Base-by-base conservation (phyloP, 176 grass and related monocot genomes). In the Leersia perrieri region DNA sequence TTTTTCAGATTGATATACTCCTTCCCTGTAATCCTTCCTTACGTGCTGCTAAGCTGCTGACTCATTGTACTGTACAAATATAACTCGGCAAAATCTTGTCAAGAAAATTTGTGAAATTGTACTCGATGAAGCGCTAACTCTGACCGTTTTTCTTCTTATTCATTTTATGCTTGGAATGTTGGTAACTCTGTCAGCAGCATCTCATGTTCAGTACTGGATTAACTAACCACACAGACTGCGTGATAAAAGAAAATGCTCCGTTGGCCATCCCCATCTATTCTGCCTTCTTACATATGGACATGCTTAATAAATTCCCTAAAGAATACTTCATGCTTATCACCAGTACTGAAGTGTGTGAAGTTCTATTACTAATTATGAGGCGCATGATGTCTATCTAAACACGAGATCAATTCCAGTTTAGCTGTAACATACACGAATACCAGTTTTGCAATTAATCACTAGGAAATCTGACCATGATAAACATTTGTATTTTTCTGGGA, bases 1-100 rank as follows among this genome's bases (percentile, higher is more conserved):
- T 67, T 49, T 35, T 74, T 62, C 27, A 79, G n/a, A 61, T 74
- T 79, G 4, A 22, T n/a, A 1, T 76, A 32, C 62, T 68, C 26
- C 2, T 79, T 36, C 34, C n/a, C 33, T 66, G 3, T 15, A 30
- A 49, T 44, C 36, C 22, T 82, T 60, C 3, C 25, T 30, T 66
- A 33, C 16, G 34, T 13, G 34, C n/a, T 51, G 45, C 45, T 20
- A 55, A 55, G 51, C 51, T 44, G 36, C 68, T 41, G 22, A n/a
- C 23, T 44, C 36, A 26, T 16, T 25, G 68, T 42, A 25, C 5
- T 25, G 68, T 42, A 25, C 5, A 70, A 42, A 70, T 44, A 28
- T 70, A 16, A 29, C 39, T 45, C 13, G 13, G 68, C 6, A 41
- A 18, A 12, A 71, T 58, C 53, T 58, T 58, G 9, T 70, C 36